phyloP scores from a whole-genome alignment of 371 early-diverging fungal genomes.

The Mucor piriformis region DNA sequence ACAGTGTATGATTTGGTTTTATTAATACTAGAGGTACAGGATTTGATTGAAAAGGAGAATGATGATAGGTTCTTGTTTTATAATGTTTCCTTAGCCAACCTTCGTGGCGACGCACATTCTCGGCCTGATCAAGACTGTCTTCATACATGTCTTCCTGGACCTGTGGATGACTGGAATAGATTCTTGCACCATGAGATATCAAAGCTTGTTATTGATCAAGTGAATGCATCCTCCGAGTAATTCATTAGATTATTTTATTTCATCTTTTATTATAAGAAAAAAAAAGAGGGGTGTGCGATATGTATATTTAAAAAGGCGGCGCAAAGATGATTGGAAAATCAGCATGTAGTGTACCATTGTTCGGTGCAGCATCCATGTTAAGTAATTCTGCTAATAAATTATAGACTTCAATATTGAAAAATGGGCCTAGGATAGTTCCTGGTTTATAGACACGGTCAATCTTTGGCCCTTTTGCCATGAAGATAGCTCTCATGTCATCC shows the following conservation, averaged over 20 bases:
- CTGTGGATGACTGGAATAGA: slow-evolving; percentile 54
- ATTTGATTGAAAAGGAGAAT: slow-evolving; percentile 24
- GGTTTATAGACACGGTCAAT: slow-evolving; percentile 38
- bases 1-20: not conserved
- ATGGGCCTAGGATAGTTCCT: slow-evolving; percentile 53
- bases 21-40: slow-evolving; percentile 13
- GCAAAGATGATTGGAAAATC: slow-evolving; percentile 23
- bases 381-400: slow-evolving; percentile 68
- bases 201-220: slow-evolving; percentile 12
- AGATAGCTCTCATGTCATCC: slow-evolving; percentile 86
- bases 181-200: slow-evolving; percentile 41
- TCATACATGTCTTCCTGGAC: slow-evolving; percentile 52
- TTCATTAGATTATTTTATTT: not conserved
- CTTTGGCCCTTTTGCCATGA: slow-evolving; percentile 82
- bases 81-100: slow-evolving; percentile 37
- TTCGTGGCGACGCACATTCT: slow-evolving; percentile 52
- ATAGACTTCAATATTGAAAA: slow-evolving; percentile 79
- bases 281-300: too few species aligned
- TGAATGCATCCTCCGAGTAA: not conserved
- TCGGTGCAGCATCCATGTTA: slow-evolving; percentile 63
- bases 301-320: slow-evolving; percentile 24
- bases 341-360: slow-evolving; percentile 65
- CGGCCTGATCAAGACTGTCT: slow-evolving; percentile 48
- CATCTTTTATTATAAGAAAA: not conserved
- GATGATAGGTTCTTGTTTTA: slow-evolving; percentile 36